Evolutionary conservation across 306 rosid species (phyloP).

Genomic region (Quercus agrifolia): DNA sequence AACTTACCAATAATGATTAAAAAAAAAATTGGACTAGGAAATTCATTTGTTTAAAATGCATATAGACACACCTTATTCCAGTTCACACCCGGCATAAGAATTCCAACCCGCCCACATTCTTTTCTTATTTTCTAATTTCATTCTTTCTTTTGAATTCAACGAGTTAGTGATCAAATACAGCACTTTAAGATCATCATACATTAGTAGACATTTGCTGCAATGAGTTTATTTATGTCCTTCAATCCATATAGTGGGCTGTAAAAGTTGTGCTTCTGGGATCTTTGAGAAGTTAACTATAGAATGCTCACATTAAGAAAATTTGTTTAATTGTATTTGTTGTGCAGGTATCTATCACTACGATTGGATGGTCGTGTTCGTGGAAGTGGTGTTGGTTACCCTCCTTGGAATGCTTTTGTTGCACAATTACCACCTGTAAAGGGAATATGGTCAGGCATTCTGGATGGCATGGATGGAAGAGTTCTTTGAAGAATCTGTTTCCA

Average conservation of each 20-base stretch:
- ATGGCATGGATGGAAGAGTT: slow-evolving; percentile 94
- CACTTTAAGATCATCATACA: neutral
- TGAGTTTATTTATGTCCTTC: neutral
- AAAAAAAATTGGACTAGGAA: neutral
- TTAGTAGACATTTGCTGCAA: neutral
- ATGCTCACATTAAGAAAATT: neutral
- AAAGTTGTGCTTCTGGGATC: neutral
- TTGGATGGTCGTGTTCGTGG: slow-evolving; percentile 96
- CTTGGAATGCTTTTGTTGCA: slow-evolving; percentile 95
- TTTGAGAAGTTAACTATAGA: neutral
- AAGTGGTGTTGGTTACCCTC: slow-evolving; percentile 93
- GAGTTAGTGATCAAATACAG: neutral
- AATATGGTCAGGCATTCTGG: slow-evolving; percentile 90
- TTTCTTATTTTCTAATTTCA: too few relatives aligned
- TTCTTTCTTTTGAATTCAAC: neutral
- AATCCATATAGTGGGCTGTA: neutral
- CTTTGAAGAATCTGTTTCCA: slow-evolving; percentile 31
- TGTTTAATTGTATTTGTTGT: neutral
- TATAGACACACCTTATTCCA: neutral
- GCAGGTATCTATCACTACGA: slow-evolving; percentile 83
- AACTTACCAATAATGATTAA: too few relatives aligned
- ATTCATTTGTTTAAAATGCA: neutral
- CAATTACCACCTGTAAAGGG: slow-evolving; percentile 90
- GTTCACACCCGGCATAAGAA: neutral
- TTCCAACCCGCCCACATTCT: neutral